These are phyloP conservation scores for Pichia rugopelliculosa DNA, from an alignment of 805 yeast genomes.

Conservation along the genomic window DNA sequence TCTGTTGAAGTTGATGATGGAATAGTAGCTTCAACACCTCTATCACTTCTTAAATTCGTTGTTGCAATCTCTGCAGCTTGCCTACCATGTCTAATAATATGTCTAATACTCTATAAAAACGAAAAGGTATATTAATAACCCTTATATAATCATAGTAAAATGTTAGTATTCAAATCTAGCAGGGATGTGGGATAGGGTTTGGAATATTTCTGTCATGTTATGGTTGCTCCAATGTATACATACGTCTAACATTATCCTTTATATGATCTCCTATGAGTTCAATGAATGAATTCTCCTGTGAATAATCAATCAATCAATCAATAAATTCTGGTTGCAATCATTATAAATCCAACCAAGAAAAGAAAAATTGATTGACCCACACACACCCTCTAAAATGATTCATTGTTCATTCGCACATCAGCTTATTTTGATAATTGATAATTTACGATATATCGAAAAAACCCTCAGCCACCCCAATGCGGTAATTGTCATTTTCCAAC, in stretches of 20 bases:
- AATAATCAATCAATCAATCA: too few species aligned
- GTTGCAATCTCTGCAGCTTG: conserved; percentile 23
- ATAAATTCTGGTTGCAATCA: too few species aligned
- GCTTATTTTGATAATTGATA: too few species aligned
- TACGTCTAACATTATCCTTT: background rate
- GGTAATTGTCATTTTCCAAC: background rate
- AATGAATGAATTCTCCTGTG: background rate
- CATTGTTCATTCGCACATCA: too few species aligned
- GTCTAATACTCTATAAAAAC: conserved; percentile 27
- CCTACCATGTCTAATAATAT: conserved; percentile 38
- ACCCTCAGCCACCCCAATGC: background rate
- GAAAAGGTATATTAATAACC: too few species aligned
- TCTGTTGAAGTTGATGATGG: background rate
- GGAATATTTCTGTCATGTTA: background rate
- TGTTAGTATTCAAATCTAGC: background rate
- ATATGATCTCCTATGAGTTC: background rate
- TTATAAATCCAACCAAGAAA: too few species aligned
- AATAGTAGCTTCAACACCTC: background rate
- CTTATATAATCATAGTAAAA: too few species aligned
- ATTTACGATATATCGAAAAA: too few species aligned
- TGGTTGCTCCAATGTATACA: background rate
- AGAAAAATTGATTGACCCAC: too few species aligned
- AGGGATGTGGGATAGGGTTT: background rate
- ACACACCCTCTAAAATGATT: too few species aligned
- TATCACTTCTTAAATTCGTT: background rate